These are phyloP conservation scores for Verbena officinalis DNA, from an alignment of 257 asterid species.

Conservation along the genomic window DNA sequence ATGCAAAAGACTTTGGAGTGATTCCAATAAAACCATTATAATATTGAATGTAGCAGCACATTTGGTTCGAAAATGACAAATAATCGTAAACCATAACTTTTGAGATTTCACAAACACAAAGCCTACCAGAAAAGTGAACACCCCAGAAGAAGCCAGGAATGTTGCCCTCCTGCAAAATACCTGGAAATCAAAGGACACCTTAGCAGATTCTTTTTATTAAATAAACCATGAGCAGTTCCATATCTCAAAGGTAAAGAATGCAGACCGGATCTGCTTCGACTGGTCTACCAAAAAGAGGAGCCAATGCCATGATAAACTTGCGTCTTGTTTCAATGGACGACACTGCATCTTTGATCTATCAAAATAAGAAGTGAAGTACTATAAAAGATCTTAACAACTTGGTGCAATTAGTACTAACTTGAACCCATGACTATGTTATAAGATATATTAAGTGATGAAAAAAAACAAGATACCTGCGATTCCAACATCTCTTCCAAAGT, in stretches of 20 bases:
- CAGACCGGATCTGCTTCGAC: conserved; percentile 89
- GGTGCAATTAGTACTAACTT: background rate
- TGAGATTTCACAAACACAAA: conserved; percentile 20
- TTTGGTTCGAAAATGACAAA: background rate
- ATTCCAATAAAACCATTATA: no score
- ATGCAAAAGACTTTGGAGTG: no score
- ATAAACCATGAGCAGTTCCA: conserved; percentile 17
- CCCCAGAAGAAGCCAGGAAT: conserved; percentile 71
- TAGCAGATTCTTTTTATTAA: conserved; percentile 19
- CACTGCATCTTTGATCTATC: conserved; percentile 83
- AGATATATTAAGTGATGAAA: background rate
- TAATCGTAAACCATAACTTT: background rate
- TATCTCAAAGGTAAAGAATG: conserved; percentile 26
- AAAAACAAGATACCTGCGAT: conserved; percentile 57
- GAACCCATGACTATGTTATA: background rate
- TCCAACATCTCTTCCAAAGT: conserved; percentile 71
- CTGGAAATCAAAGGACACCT: conserved; percentile 44
- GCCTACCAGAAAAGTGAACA: conserved; percentile 80
- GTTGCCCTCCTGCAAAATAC: conserved; percentile 86
- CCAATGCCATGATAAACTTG: conserved; percentile 65
- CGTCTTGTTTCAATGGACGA: conserved; percentile 73
- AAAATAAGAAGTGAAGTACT: conserved; percentile 10
- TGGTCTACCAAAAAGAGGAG: conserved; percentile 80
- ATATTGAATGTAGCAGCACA: background rate
- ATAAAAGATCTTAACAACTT: conserved; percentile 15